Conservation (phyloP, 2,329 filamentous ascomycete species). For the Penicillium sp. region DNA sequence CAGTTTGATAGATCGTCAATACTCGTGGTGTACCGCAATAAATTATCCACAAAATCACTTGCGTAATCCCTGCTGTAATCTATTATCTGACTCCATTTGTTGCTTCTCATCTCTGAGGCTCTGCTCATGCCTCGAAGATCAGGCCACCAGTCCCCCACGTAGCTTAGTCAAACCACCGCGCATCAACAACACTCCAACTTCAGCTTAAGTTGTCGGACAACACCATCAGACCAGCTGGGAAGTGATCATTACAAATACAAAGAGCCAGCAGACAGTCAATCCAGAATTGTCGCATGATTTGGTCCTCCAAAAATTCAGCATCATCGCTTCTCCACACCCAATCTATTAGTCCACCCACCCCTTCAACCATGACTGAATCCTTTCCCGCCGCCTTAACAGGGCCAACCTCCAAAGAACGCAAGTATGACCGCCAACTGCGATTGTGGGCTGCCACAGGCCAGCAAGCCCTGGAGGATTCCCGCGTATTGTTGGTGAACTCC, state of each 20-base stretch:
- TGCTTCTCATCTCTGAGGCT: background rate
- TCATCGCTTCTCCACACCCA: background rate
- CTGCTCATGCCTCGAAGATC: background rate
- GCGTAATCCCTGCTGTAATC: no score
- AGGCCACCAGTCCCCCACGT: background rate
- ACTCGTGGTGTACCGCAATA: no score
- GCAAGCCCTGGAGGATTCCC: conserved; percentile 84
- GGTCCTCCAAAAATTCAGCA: background rate
- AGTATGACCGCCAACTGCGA: conserved; percentile 93
- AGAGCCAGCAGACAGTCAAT: background rate
- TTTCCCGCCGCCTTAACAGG: conserved; percentile 48
- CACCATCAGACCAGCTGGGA: background rate
- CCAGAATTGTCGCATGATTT: background rate
- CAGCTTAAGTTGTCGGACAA: background rate
- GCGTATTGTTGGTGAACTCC: conserved; percentile 89
- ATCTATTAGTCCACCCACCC: background rate
- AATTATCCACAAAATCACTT: no score
- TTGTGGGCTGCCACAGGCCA: conserved; percentile 95
- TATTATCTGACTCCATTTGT: no score
- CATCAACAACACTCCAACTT: conserved; percentile 12
- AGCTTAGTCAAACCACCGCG: conserved; percentile 17
- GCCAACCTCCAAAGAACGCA: conserved; percentile 69
- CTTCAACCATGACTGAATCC: conserved; percentile 43
- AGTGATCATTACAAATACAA: no score
- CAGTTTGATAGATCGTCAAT: no score